Conservation (phyloP, 2,329 filamentous ascomycete species). For the Fusarium marasasianum region DNA sequence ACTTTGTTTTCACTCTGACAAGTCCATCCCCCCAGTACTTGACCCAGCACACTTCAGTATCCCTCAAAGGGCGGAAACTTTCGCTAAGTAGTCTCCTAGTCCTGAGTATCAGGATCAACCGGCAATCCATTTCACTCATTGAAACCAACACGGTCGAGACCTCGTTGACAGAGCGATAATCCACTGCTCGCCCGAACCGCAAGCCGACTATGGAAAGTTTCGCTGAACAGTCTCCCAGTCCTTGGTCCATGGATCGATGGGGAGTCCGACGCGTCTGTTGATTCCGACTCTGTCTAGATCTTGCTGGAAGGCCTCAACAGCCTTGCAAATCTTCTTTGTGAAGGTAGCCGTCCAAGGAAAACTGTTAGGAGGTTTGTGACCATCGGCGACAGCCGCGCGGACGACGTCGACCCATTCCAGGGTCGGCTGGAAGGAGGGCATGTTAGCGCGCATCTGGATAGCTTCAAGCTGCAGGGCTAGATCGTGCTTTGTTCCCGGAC, state of each 20-base stretch:
- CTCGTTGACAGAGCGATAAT: too few species aligned
- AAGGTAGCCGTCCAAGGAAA: neutral
- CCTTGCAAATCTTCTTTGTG: rapidly evolving
- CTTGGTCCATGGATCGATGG: neutral
- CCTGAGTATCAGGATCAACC: too few species aligned
- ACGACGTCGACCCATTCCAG: rapidly evolving
- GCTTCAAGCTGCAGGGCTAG: rapidly evolving
- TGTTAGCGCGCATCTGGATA: neutral
- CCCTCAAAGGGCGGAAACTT: too few species aligned
- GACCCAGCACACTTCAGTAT: too few species aligned
- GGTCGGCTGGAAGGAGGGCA: rapidly evolving
- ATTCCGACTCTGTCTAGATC: rapidly evolving
- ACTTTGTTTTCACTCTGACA: too few species aligned
- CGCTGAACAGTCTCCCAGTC: neutral
- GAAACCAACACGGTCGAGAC: too few species aligned
- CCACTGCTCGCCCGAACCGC: too few species aligned
- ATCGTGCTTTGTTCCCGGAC: neutral
- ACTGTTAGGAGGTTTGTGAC: rapidly evolving
- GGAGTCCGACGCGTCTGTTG: rapidly evolving
- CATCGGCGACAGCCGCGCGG: rapidly evolving
- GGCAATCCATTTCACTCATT: too few species aligned
- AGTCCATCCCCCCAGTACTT: too few species aligned
- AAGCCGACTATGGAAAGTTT: neutral
- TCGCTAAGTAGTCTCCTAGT: too few species aligned
- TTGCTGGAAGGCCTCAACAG: rapidly evolving